Conservation (phyloP, 2,329 filamentous ascomycete genomes). For the Fusarium sp. region DNA sequence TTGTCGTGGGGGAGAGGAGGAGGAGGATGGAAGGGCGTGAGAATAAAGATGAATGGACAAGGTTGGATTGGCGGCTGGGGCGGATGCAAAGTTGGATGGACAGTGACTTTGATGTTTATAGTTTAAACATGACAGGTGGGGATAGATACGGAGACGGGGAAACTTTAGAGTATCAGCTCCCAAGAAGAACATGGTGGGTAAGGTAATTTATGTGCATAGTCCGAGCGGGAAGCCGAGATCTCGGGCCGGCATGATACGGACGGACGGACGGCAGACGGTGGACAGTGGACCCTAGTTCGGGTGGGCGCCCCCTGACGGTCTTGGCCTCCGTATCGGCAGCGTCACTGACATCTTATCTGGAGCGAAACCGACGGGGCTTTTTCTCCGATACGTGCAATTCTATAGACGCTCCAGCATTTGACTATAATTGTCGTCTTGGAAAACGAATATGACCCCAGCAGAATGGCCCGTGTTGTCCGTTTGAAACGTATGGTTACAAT, state of each 20-base stretch:
- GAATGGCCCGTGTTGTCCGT: slow-evolving; percentile 9
- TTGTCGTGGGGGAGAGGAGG: slow-evolving; percentile 2
- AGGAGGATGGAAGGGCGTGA: slow-evolving; percentile 18
- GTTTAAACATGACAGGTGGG: neutral
- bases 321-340: too few relatives aligned
- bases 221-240: neutral
- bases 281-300: neutral
- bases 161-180: neutral
- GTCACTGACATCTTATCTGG: too few relatives aligned
- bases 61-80: neutral
- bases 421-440: neutral
- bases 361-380: too few relatives aligned
- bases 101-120: neutral
- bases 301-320: neutral
- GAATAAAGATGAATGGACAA: slow-evolving; percentile 1
- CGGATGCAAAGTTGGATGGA: neutral
- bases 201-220: neutral
- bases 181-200: neutral
- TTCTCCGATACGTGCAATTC: too few relatives aligned
- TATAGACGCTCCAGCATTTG: too few relatives aligned
- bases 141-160: neutral
- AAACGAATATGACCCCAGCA: neutral
- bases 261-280: too few relatives aligned
- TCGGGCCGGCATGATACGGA: neutral
- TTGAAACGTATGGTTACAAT: slow-evolving; percentile 13